Percentiles rank a stretch among this genome's conserved stretches.
Evolutionary conservation across 805 yeast species (phyloP).

Genomic region (Ogataea parapolymorpha): DNA sequence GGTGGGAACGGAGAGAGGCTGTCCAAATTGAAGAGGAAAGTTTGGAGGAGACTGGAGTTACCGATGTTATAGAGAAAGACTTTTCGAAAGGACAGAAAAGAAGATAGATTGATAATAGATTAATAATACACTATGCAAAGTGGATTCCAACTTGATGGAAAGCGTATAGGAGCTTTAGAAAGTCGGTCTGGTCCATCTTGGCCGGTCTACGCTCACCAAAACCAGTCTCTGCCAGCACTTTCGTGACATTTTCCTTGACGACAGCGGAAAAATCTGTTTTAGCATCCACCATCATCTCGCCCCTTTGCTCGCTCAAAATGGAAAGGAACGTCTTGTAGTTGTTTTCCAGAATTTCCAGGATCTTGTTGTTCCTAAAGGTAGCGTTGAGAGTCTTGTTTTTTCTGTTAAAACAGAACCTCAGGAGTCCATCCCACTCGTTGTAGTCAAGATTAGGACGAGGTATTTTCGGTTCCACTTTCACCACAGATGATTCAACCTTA

Average conservation of each 20-base stretch:
- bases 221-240: constrained; percentile 76
- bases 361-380: constrained; percentile 81
- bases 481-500: constrained; percentile 95
- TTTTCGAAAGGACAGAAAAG: constrained; percentile 44
- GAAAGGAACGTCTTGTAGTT: constrained; percentile 80
- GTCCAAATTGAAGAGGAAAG: constrained; percentile 85
- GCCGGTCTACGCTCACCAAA: constrained; percentile 85
- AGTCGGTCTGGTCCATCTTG: constrained; percentile 93
- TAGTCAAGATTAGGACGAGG: constrained; percentile 95
- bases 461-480: constrained; percentile 82
- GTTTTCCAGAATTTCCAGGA: constrained; percentile 76
- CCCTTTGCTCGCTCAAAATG: constrained; percentile 42
- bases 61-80: constrained; percentile 79
- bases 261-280: constrained; percentile 39
- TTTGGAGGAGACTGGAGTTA: constrained; percentile 90
- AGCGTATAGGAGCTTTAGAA: constrained; percentile 78
- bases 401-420: constrained; percentile 87
- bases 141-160: constrained; percentile 97
- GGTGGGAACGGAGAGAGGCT: constrained; percentile 98
- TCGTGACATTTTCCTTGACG: constrained; percentile 67
- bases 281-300: constrained; percentile 44
- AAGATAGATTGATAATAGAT: constrained; percentile 36
- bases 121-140: constrained; percentile 57
- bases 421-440: constrained; percentile 95
- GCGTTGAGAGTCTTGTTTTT: constrained; percentile 92